A percentile compares a stretch with the other conserved stretches of the same genome.
Evolutionary conservation across 2,329 filamentous ascomycete genomes (phyloP).

Genomic region (Aurifilum marmelostoma): DNA sequence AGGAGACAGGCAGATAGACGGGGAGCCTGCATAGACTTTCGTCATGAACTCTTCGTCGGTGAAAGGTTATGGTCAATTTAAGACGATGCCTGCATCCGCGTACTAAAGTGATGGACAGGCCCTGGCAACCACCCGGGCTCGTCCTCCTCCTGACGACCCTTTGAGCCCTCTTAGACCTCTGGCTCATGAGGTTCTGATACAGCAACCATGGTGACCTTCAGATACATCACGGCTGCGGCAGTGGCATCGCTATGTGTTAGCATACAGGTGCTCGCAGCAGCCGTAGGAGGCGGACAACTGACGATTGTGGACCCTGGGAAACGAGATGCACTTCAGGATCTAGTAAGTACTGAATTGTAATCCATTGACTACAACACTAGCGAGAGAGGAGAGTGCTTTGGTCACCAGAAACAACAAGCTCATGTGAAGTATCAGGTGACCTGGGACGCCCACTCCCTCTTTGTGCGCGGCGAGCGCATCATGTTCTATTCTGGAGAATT

Average conservation of each 20-base stretch:
- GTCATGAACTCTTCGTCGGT: background rate
- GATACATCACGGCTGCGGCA: background rate
- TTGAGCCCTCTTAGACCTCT: background rate
- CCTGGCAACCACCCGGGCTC: background rate
- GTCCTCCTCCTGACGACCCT: no score
- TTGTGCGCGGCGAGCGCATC: slow-evolving; percentile 69
- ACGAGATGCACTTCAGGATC: slow-evolving; percentile 22
- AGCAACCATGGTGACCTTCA: slow-evolving; percentile 12
- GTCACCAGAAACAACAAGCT: background rate
- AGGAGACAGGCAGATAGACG: background rate
- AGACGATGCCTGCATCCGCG: slow-evolving; percentile 11
- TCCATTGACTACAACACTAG: background rate
- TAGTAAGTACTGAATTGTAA: slow-evolving; percentile 6
- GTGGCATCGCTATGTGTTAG: slow-evolving; percentile 17
- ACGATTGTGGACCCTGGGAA: slow-evolving; percentile 11
- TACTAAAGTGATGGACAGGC: no score
- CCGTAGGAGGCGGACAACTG: slow-evolving; percentile 8
- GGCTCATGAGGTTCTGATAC: background rate
- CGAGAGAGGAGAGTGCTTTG: background rate
- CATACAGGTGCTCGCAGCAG: slow-evolving; percentile 8
- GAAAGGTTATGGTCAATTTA: slow-evolving; percentile 5
- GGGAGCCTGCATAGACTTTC: slow-evolving; percentile 8
- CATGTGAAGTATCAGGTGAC: slow-evolving; percentile 51
- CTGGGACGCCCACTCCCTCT: slow-evolving; percentile 74
- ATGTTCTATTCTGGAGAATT: slow-evolving; percentile 76